phyloP scores from a whole-genome alignment of 169 alveolate genomes.

The Plasmodium knowlesi region DNA sequence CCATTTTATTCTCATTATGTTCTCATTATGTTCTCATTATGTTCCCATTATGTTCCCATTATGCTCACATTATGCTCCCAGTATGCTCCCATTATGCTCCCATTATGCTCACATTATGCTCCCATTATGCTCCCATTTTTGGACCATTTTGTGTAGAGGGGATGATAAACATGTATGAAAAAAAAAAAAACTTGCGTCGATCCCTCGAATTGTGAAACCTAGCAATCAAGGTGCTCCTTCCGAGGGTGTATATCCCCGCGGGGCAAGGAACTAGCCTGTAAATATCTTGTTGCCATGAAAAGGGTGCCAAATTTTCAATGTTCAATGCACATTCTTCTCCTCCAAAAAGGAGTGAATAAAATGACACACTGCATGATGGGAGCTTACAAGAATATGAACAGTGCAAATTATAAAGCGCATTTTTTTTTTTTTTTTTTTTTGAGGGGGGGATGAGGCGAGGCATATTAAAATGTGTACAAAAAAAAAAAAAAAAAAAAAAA shows the following conservation, averaged over 20 bases:
- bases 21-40: background rate
- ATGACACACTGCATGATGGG: background rate
- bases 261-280: background rate
- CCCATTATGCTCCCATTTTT: background rate
- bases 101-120: background rate
- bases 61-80: background rate
- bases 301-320: background rate
- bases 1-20: background rate
- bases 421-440: background rate
- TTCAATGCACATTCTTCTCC: background rate
- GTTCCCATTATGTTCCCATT: background rate
- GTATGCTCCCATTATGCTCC: background rate
- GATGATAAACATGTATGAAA: background rate
- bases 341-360: background rate
- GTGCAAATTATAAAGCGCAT: background rate
- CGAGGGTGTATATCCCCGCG: background rate
- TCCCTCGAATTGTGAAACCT: background rate
- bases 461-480: background rate
- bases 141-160: background rate
- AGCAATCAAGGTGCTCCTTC: background rate
- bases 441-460: background rate
- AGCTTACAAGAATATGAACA: background rate
- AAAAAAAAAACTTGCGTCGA: background rate
- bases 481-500: conserved; percentile 2
- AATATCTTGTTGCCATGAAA: background rate